Evolutionary conservation across 2,329 filamentous ascomycete species (phyloP).

Genomic region (Fusarium annulatum): DNA sequence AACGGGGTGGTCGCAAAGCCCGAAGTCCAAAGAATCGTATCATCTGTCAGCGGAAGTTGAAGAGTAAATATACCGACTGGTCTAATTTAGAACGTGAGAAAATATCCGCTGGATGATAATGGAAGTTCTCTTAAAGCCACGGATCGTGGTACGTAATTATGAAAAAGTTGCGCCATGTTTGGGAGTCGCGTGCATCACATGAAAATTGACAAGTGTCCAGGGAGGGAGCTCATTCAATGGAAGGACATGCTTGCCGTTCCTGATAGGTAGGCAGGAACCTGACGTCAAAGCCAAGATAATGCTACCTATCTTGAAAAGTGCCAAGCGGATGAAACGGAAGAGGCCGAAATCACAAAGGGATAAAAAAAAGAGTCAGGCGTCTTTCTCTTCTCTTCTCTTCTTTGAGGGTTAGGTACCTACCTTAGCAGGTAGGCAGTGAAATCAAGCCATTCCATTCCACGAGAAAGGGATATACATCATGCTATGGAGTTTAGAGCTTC

Average conservation of each 20-base stretch:
- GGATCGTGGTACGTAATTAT: neutral
- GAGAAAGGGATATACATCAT: neutral
- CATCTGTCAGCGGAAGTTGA: slow-evolving; percentile 13
- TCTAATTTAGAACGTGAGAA: neutral
- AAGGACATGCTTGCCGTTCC: slow-evolving; percentile 38
- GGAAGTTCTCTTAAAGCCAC: neutral
- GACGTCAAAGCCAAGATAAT: slow-evolving; percentile 40
- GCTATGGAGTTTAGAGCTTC: neutral
- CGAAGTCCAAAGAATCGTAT: slow-evolving; percentile 16
- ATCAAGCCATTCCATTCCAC: neutral
- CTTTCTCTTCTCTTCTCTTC: neutral
- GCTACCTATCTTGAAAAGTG: neutral
- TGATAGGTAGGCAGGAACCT: slow-evolving; percentile 45
- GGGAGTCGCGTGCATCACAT: slow-evolving; percentile 26
- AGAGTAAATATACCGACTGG: neutral
- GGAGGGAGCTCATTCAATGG: slow-evolving; percentile 7
- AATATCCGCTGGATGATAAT: neutral
- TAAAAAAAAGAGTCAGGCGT: neutral
- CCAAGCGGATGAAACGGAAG: neutral
- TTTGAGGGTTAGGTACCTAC: neutral
- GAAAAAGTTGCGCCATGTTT: slow-evolving; percentile 3
- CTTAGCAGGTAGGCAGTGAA: neutral
- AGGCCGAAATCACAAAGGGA: slow-evolving; percentile 18
- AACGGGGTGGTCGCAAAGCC: slow-evolving; percentile 29
- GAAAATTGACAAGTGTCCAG: slow-evolving; percentile 4